phyloP scores from a whole-genome alignment of 192 early-diverging fungal genomes.

The Tieghemiomyces parasiticus region DNA sequence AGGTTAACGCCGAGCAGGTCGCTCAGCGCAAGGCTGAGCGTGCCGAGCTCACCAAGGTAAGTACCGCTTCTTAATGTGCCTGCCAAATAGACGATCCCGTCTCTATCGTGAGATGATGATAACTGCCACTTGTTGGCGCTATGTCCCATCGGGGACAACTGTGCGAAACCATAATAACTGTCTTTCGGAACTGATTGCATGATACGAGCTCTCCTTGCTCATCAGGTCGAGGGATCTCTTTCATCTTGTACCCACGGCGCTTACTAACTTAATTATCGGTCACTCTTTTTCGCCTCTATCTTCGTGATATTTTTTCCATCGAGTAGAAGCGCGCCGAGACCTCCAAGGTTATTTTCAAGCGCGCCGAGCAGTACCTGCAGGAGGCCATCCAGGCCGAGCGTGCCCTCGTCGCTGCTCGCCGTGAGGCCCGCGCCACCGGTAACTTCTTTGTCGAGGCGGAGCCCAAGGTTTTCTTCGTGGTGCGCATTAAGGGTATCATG shows the following conservation, averaged over 20 bases:
- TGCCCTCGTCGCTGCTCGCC: conserved; percentile 79
- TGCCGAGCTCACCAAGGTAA: conserved; percentile 30
- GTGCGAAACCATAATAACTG: conserved; percentile 33
- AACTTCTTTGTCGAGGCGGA: conserved; percentile 92
- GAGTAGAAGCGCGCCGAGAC: conserved; percentile 39
- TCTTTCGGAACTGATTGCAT: conserved; percentile 69
- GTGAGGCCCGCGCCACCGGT: conserved; percentile 81
- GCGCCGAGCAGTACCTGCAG: conserved; percentile 96
- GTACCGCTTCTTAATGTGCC: not conserved
- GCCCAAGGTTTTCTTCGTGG: conserved; percentile 93
- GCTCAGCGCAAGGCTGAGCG: conserved; percentile 38
- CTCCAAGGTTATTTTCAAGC: conserved; percentile 97
- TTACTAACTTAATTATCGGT: not conserved
- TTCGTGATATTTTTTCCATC: conserved; percentile 3
- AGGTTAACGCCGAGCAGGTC: conserved; percentile 54
- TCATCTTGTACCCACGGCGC: conserved; percentile 1
- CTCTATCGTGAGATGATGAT: conserved; percentile 35
- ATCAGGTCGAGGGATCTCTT: not conserved
- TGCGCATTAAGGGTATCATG: conserved; percentile 99
- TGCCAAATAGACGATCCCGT: conserved; percentile 14
- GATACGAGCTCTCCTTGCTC: conserved; percentile 5
- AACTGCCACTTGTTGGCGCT: conserved; percentile 14
- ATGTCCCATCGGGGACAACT: conserved; percentile 20
- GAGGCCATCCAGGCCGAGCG: conserved; percentile 88
- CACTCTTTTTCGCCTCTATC: not conserved